These are phyloP conservation scores for Saccharomycopsis crataegensis DNA, from an alignment of 1,139 yeast genomes.

Conservation along the genomic window DNA sequence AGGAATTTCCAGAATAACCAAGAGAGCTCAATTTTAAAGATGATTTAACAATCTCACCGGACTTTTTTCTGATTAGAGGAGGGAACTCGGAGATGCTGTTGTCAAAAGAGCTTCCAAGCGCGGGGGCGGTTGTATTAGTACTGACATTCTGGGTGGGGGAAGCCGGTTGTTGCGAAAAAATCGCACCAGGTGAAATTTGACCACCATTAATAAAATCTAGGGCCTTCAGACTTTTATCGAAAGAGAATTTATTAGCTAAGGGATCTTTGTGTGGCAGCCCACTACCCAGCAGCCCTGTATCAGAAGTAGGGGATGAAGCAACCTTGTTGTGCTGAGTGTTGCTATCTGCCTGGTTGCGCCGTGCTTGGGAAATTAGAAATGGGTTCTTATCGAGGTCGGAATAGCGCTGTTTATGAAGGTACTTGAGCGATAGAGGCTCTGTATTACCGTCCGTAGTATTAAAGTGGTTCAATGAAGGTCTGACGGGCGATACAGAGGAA, in stretches of 20 bases:
- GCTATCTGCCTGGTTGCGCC: slow-evolving; percentile 2
- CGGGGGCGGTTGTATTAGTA: no score
- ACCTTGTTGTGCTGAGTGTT: slow-evolving; percentile 11
- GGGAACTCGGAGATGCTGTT: slow-evolving; percentile 12
- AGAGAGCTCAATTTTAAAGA: slow-evolving; percentile 50
- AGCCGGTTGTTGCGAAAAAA: no score
- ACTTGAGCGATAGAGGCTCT: slow-evolving; percentile 8
- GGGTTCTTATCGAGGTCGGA: slow-evolving; percentile 9
- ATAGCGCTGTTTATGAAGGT: slow-evolving; percentile 8
- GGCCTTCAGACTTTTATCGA: no score
- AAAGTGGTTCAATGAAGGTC: no score
- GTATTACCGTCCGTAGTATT: background rate
- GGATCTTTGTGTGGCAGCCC: no score
- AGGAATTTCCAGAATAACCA: slow-evolving; percentile 18
- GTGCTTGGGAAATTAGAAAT: background rate
- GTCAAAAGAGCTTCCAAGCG: background rate
- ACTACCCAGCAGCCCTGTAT: no score
- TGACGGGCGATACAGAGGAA: no score
- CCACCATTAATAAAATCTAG: no score
- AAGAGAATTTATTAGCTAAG: no score
- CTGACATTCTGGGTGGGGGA: no score
- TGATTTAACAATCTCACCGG: slow-evolving; percentile 75
- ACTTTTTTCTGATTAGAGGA: slow-evolving; percentile 55
- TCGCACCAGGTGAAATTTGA: no score
- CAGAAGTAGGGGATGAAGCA: background rate